Evolutionary conservation across 2,329 filamentous ascomycete genomes (phyloP).

Genomic region (Cordyceps cateniannulata): DNA sequence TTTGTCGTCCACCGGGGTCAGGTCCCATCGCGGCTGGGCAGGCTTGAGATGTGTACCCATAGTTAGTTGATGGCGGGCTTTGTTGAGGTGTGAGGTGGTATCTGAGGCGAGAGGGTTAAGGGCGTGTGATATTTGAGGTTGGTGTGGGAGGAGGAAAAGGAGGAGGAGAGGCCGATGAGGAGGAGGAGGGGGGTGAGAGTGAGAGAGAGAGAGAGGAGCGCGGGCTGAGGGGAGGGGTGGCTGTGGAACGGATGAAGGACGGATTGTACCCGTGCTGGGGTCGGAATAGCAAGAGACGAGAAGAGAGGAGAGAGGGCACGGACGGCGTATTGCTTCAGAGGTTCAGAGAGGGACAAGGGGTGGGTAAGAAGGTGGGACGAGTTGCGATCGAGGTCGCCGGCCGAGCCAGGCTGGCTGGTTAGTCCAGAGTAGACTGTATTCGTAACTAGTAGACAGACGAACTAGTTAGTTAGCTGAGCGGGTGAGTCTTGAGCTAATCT

Average conservation of each 20-base stretch:
- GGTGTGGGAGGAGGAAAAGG: not conserved
- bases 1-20: not conserved
- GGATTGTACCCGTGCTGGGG: not conserved
- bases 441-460: not conserved
- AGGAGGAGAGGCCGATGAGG: not conserved
- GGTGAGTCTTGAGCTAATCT: not conserved
- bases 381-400: constrained; percentile 8
- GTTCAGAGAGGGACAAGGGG: not conserved
- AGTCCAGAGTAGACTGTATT: not conserved
- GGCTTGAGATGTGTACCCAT: constrained; percentile 6
- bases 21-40: constrained; percentile 10
- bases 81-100: constrained; percentile 12
- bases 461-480: not conserved
- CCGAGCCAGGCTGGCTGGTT: not conserved
- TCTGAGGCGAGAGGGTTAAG: constrained; percentile 7
- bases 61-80: not conserved
- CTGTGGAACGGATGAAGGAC: not conserved
- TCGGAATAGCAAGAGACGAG: not conserved
- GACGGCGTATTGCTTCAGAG: not conserved
- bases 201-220: not conserved
- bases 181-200: not conserved
- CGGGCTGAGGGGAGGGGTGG: not conserved
- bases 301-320: not conserved
- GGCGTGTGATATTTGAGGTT: not conserved
- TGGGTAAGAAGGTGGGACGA: constrained; percentile 8